These are phyloP conservation scores for Kingdonia uniflora DNA, from an alignment of 164 flowering plant species.

Conservation along the genomic window DNA sequence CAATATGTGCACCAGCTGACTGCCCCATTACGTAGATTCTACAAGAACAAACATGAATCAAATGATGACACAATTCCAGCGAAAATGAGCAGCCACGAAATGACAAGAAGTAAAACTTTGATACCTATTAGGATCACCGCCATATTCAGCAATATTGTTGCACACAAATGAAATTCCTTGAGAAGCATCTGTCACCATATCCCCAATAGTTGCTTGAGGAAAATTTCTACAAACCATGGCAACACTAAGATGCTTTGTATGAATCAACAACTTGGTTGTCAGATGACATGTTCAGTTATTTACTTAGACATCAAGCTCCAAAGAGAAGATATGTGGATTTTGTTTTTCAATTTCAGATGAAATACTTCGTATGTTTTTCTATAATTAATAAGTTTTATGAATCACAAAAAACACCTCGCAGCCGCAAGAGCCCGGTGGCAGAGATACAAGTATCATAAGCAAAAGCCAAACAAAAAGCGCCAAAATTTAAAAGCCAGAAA, in stretches of 20 bases:
- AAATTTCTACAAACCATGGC: slow-evolving; percentile 57
- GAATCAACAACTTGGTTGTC: not conserved
- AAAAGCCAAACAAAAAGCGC: no score
- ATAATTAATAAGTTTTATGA: no score
- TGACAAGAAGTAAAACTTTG: not conserved
- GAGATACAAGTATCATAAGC: no score
- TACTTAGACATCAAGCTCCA: no score
- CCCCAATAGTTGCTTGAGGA: slow-evolving; percentile 93
- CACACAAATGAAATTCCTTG: slow-evolving; percentile 81
- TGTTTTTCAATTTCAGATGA: no score
- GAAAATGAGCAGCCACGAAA: not conserved
- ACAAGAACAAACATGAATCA: slow-evolving; percentile 3
- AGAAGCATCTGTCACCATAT: slow-evolving; percentile 84
- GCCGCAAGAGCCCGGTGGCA: no score
- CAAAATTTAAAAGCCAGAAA: no score
- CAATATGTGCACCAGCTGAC: slow-evolving; percentile 98
- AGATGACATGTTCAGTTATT: no score
- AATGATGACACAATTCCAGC: not conserved
- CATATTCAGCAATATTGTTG: slow-evolving; percentile 77
- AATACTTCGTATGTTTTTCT: no score
- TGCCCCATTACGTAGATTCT: slow-evolving; percentile 94
- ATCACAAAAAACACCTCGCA: no score
- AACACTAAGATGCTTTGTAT: slow-evolving; percentile 5
- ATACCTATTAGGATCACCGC: slow-evolving; percentile 92
- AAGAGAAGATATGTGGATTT: no score